Conservation (phyloP, 192 early-diverging fungal species). For the Backusella sp. region DNA sequence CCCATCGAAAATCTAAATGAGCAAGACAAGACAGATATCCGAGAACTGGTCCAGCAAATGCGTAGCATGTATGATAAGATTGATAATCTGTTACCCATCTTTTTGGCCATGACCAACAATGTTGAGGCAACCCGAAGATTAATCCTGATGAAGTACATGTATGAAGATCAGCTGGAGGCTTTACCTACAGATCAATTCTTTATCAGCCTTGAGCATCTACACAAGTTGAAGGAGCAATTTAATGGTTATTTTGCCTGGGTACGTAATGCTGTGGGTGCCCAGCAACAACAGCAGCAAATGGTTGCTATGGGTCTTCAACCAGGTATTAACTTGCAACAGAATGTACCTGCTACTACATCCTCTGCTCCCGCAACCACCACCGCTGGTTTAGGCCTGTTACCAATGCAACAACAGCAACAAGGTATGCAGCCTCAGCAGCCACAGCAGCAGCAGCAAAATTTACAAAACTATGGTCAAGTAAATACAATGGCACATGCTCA, state of each 20-base stretch:
- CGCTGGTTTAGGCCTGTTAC: neutral
- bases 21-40: slow-evolving; percentile 45
- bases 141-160: slow-evolving; percentile 54
- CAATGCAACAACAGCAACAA: neutral
- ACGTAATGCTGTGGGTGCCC: slow-evolving; percentile 24
- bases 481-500: neutral
- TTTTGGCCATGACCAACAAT: slow-evolving; percentile 46
- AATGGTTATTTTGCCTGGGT: slow-evolving; percentile 48
- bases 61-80: slow-evolving; percentile 45
- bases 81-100: slow-evolving; percentile 48
- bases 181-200: slow-evolving; percentile 43
- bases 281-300: slow-evolving; percentile 16
- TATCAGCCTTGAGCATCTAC: slow-evolving; percentile 43
- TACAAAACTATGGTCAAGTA: neutral
- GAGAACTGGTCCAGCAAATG: slow-evolving; percentile 37
- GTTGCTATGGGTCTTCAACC: neutral
- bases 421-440: neutral
- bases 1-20: slow-evolving; percentile 34
- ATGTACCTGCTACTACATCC: neutral
- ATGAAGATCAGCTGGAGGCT: slow-evolving; percentile 47
- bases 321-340: slow-evolving; percentile 12
- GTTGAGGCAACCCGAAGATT: slow-evolving; percentile 44
- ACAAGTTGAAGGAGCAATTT: slow-evolving; percentile 48
- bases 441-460: neutral
- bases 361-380: neutral